Evolutionary conservation across 2,329 filamentous ascomycete species (phyloP), one percentile per base, ranked within the genome.

Genomic region (Diaporthe vaccinii): DNA sequence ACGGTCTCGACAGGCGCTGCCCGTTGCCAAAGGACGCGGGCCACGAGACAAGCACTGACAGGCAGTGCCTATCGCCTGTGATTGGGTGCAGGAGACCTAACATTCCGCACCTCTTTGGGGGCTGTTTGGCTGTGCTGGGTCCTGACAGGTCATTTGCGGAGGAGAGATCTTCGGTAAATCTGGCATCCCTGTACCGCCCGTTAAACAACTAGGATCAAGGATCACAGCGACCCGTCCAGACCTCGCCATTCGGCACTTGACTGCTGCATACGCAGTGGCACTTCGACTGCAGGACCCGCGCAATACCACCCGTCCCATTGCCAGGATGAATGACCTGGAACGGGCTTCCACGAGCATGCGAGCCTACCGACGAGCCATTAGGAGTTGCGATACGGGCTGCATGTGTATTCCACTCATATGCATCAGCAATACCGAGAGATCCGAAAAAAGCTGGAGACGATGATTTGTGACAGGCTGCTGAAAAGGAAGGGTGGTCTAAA

Each of bases 91-190:
- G 46, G 44, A 7, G 9, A 20, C 31, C 17, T 20, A 25, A 25
- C 28, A 12, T 61, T 14, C 58, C 34, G 70, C 39, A 34, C 57
- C n/a, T n/a, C n/a, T 9, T 15, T 62, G 46, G 58, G 70, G 58
- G 34, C 69, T 5, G 15, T 49, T 15, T 39, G 69, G 55, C 36
- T 22, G 15, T 25, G 58, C 44, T 49, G 55, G 28, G 70, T 65
- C 36, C 58, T 62, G 44, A 53, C 58, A 62, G 57, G 31, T 73
- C 71, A 73, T 65, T 65, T 73, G 71, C 44, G 46, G 71, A 65
- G 58, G 51, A 34, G 22, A 51, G 70, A 49, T 62, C 22, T 22
- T 41, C 39, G 25, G 55, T 39, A 31, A 49, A 65, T 39, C 58
- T 53, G 3, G 15, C 34, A 53, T 53, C 62, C 62, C 44, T 68